These are phyloP conservation scores for Pycnococcus provasolii DNA, from an alignment of 139 green algal species.

Conservation along the genomic window DNA sequence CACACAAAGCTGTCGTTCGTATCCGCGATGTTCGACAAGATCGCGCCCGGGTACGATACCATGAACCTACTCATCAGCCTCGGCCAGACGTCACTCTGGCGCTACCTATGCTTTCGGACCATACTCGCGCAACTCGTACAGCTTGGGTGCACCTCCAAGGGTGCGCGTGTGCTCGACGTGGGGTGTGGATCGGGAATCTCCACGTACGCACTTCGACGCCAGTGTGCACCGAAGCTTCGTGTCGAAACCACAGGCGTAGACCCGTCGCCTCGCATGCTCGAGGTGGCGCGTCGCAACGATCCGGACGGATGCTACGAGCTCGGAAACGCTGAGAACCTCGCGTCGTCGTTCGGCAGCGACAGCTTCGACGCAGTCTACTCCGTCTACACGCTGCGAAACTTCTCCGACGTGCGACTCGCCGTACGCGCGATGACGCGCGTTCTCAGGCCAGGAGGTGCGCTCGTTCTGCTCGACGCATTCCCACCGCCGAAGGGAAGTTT, in stretches of 20 bases:
- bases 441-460: conserved; percentile 14
- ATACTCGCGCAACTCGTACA: neutral
- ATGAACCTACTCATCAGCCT: conserved; percentile 22
- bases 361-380: conserved; percentile 18
- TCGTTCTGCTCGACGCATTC: conserved; percentile 28
- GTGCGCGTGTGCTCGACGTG: conserved; percentile 19
- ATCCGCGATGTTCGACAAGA: conserved; percentile 22
- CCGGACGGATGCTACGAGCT: neutral
- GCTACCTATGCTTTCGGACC: neutral
- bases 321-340: conserved; percentile 10
- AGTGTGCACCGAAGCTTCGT: neutral
- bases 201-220: neutral
- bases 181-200: conserved; percentile 18
- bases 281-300: neutral
- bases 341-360: conserved; percentile 1
- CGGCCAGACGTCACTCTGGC: conserved; percentile 9
- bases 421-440: conserved; percentile 21
- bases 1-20: conserved; percentile 19
- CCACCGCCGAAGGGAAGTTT: neutral
- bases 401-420: conserved; percentile 2
- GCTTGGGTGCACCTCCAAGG: neutral
- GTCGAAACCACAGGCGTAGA: conserved; percentile 14
- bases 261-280: conserved; percentile 15
- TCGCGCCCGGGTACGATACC: conserved; percentile 20
- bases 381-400: conserved; percentile 29